Evolutionary conservation across 2,329 filamentous ascomycete genomes (phyloP), one percentile per base, ranked within the genome.

Genomic region (Ceratocystis diversiconidia): DNA sequence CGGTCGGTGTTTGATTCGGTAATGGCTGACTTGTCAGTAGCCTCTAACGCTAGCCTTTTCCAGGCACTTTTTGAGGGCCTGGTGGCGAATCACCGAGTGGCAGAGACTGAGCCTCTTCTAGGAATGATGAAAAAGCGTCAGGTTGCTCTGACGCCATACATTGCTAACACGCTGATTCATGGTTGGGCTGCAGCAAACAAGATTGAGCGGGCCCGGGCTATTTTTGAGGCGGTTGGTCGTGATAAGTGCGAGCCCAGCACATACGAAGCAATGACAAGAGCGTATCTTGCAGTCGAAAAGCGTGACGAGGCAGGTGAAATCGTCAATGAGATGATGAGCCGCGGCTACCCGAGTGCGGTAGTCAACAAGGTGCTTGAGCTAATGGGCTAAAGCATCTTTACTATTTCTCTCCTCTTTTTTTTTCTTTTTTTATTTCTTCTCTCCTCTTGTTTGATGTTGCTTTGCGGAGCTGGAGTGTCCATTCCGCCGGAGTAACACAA

Each of bases 231-330:
- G n/a, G 86, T 99, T 2, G 83, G 86, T 7, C 82, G 84, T 32
- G 82, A 85, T 65, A 91, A 87, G 77, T 86, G 94, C 66, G 94
- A 99, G 78, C 94, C 94, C 2, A 96, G 91, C 79, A 99, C 94
- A 3, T 99, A 99, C 75, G 94, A 99, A 77, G 92, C 92, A 50
- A 99, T 99, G 94, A 96, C 92, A 4, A 84, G 94, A 59, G 94
- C 94, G 0, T 96, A 87, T 76, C 83, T 99, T 65, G 85, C 90
- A 10, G 87, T 88, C 2, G 90, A 95, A 73, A 85, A 95, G 73
- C 86, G 89, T 43, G 82, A 85, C 61, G 81, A 83, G 66, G 94
- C 94, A 48, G 85, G 90, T 76, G 76, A 73, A 10, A 87, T 96
- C 15, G 92, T 96, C 28, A 82, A 87, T 65, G 94, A 99, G 80